Evolutionary conservation across 306 rosid genomes (phyloP), one percentile per base, ranked within the genome.

Genomic region (Arachis hypogaea): DNA sequence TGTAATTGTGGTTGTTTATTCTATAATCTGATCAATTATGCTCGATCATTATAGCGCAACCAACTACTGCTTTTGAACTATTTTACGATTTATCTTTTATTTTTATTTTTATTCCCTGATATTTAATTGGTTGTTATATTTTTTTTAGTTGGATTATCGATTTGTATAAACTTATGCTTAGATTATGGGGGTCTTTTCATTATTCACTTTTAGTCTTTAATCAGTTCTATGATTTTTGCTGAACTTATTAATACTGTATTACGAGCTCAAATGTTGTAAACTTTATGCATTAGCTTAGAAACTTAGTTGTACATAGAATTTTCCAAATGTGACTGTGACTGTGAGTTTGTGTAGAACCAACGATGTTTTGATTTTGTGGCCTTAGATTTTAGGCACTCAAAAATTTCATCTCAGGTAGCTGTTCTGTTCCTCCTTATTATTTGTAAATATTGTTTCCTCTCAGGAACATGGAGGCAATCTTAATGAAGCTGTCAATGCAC

Each of bases 401-500:
- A 9, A 7, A 16, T 69, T 69, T 69, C 41, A 40, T 58, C 49
- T 65, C 46, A 41, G 16, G 29, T 46, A 46, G 51, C 8, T 46
- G 51, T 46, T 46, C n/a, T 10, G 51, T 46, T 11, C 51, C 51
- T 46, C 11, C 51, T 10, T 11, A 46, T 3, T 11, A 66, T 77
- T 71, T 76, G 10, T 11, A 33, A 55, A 80, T 75, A 56, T 68
- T 56, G 62, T 63, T 84, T 61, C 54, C 70, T 78, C 57, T 63
- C 75, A 94, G 99, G 98, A 85, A 76, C 90, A 87, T 74, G 90
- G 87, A n/a, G 92, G 88, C 8, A 80, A 92, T 84, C 91, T 94
- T 83, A 90, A 86, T 78, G 88, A 82, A 72, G 99, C 99, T 16
- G 86, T 87, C 78, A 84, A 90, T 87, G 89, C 92, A n/a, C 85